These are phyloP conservation scores for Cladophialophora chaetospira DNA, from an alignment of 2,329 filamentous ascomycete genomes.

Conservation along the genomic window DNA sequence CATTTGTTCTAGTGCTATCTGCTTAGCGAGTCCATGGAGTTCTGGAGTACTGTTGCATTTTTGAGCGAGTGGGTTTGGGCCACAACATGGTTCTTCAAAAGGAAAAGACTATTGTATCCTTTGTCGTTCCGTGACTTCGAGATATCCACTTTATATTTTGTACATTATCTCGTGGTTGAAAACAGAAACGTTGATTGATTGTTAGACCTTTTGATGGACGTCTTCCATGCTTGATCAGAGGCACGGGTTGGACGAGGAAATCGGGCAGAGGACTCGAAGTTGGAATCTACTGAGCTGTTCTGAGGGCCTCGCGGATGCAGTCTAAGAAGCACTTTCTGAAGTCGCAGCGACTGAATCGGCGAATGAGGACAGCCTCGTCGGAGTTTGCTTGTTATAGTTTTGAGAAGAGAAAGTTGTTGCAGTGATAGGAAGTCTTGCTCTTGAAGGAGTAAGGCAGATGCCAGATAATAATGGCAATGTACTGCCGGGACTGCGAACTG, in stretches of 20 bases:
- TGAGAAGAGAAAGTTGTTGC: background rate
- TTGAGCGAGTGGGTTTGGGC: conserved; percentile 20
- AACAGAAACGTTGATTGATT: conserved; percentile 10
- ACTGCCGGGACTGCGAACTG: too few species aligned
- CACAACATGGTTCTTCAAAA: conserved; percentile 4
- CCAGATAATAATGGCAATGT: too few species aligned
- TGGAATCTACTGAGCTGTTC: background rate
- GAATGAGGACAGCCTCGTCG: background rate
- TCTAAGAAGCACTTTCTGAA: background rate
- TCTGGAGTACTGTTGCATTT: conserved; percentile 18
- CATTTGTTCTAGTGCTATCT: conserved; percentile 3
- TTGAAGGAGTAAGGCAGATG: background rate
- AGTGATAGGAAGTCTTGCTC: background rate
- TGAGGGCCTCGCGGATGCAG: background rate
- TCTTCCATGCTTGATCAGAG: background rate
- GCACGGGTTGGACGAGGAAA: background rate
- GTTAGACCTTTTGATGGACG: conserved; percentile 2
- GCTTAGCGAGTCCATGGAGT: conserved; percentile 24
- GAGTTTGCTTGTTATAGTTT: background rate
- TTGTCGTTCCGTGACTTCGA: conserved; percentile 17
- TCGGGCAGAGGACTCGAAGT: background rate
- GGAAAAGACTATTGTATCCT: conserved; percentile 4
- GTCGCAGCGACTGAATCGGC: background rate
- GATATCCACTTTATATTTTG: conserved; percentile 23
- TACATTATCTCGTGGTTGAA: conserved; percentile 25